Evolutionary conservation across 352 stramenopile species (phyloP).

Genomic region (Achlya hypogyna): DNA sequence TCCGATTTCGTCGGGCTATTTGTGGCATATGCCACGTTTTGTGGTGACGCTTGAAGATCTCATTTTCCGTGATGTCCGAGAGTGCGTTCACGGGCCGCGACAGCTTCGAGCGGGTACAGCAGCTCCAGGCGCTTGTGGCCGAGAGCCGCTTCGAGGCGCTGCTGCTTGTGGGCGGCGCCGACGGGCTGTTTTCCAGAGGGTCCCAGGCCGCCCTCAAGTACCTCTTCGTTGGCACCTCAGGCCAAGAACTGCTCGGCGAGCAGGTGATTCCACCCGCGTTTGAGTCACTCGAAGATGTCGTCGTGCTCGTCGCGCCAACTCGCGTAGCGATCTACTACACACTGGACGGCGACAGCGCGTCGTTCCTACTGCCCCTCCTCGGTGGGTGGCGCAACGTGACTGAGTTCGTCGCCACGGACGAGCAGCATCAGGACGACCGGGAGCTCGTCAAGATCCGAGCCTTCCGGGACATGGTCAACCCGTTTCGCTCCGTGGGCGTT

Average conservation of each 20-base stretch:
- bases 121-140: slow-evolving; percentile 43
- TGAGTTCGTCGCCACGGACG: slow-evolving; percentile 54
- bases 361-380: slow-evolving; percentile 57
- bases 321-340: slow-evolving; percentile 51
- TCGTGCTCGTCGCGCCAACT: slow-evolving; percentile 43
- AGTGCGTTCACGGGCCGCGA: slow-evolving; percentile 41
- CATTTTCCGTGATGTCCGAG: neutral
- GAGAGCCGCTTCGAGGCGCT: slow-evolving; percentile 33
- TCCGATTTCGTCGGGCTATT: too few species aligned
- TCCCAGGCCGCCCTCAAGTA: slow-evolving; percentile 68
- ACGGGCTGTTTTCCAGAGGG: slow-evolving; percentile 51
- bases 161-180: slow-evolving; percentile 56
- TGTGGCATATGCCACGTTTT: neutral
- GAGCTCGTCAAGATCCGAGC: slow-evolving; percentile 55
- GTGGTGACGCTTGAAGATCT: neutral
- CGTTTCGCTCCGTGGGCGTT: slow-evolving; percentile 39
- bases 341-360: slow-evolving; percentile 47
- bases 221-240: slow-evolving; percentile 55
- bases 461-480: slow-evolving; percentile 52
- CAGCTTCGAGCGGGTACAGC: slow-evolving; percentile 41
- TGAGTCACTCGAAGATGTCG: slow-evolving; percentile 56
- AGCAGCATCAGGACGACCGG: slow-evolving; percentile 56
- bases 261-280: slow-evolving; percentile 60
- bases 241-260: slow-evolving; percentile 61
- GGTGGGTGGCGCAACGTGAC: slow-evolving; percentile 55